These are phyloP conservation scores for Amoebophrya sp. DNA, from an alignment of 169 alveolate genomes.

Conservation along the genomic window DNA sequence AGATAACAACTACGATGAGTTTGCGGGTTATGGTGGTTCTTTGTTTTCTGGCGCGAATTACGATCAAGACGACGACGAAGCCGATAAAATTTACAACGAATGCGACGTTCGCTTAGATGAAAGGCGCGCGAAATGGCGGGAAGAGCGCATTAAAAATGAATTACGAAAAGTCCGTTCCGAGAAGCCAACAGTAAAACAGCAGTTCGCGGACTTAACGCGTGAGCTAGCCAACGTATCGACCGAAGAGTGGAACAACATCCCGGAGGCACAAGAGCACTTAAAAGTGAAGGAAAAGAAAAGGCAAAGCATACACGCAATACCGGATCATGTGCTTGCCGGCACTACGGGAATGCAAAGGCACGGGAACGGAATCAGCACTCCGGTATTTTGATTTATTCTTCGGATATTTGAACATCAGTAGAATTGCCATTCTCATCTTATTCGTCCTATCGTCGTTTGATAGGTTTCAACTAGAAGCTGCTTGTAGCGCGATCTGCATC, in stretches of 20 bases:
- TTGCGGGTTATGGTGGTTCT: conserved; percentile 73
- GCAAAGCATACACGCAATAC: conserved; percentile 58
- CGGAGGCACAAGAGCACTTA: conserved; percentile 85
- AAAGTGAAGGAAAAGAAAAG: conserved; percentile 60
- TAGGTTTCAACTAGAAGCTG: no score
- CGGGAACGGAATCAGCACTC: conserved; percentile 4
- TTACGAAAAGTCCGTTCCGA: conserved; percentile 71
- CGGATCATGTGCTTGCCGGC: conserved; percentile 48
- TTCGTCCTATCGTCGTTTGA: no score
- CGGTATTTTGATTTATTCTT: conserved; percentile 39
- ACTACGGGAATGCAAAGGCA: background rate
- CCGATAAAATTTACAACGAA: conserved; percentile 79
- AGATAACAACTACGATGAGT: conserved; percentile 82
- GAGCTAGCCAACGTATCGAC: conserved; percentile 40
- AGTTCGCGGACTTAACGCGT: conserved; percentile 52
- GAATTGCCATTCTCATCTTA: no score
- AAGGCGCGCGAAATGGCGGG: conserved; percentile 76
- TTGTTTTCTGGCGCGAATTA: conserved; percentile 57
- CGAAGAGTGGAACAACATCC: conserved; percentile 96
- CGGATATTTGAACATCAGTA: no score
- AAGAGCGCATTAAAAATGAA: conserved; percentile 72
- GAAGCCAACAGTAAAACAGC: conserved; percentile 60
- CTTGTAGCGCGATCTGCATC: conserved; percentile 48
- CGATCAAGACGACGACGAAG: conserved; percentile 88
- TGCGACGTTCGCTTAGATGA: conserved; percentile 82